phyloP scores from a whole-genome alignment of 2,329 filamentous ascomycete genomes.

The Xylariaceae sp. region DNA sequence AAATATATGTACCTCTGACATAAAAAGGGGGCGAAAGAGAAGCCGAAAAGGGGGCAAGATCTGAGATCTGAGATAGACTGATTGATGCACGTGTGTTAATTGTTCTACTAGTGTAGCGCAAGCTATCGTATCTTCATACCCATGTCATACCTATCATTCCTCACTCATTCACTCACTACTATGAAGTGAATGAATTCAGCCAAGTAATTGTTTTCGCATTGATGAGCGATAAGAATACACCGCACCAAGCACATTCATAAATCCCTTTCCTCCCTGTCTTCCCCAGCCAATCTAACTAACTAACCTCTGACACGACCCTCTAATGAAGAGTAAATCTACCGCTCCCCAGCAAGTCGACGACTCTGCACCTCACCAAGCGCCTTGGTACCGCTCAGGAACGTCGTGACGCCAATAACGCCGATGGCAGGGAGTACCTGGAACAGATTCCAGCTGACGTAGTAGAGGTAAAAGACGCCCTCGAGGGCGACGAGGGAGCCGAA shows the following conservation, averaged over 20 bases:
- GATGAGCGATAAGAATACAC: too few species aligned
- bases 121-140: background rate
- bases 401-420: conserved; percentile 59
- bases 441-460: conserved; percentile 87
- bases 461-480: conserved; percentile 89
- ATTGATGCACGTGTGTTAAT: background rate
- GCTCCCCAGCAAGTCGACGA: conserved; percentile 70
- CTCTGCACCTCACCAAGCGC: conserved; percentile 91
- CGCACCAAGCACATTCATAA: too few species aligned
- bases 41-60: background rate
- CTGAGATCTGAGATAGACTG: background rate
- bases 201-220: background rate
- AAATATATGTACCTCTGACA: background rate
- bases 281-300: background rate
- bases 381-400: conserved; percentile 82
- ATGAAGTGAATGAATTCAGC: background rate
- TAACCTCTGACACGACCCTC: background rate
- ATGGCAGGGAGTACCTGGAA: conserved; percentile 81
- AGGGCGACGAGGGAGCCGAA: conserved; percentile 81
- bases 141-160: background rate
- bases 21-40: background rate
- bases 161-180: background rate
- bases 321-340: conserved; percentile 18
- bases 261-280: too few species aligned
- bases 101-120: background rate